Base-by-base conservation (phyloP, 169 alveolate species). In the Plasmodium cynomolgi region DNA sequence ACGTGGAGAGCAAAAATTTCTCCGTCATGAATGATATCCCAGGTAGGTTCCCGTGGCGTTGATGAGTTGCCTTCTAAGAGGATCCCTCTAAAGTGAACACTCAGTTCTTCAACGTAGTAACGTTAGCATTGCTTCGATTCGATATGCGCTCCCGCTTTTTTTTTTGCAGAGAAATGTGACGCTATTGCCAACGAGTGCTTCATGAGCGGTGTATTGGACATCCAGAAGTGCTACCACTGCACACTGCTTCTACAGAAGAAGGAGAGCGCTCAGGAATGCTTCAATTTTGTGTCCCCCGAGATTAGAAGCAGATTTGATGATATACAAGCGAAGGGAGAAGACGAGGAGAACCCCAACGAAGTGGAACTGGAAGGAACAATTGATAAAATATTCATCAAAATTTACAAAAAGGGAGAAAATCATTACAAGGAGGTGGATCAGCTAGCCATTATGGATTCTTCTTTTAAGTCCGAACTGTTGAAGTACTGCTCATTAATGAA, bases 401-500 rank as follows among this genome's bases (percentile, higher is more conserved):
- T 83, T 17, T 68, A 33, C 39, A 68, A 39, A 17, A 15, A n/a
- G 0, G 44, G 29, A n/a, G 81, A 26, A 33, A 17, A 7, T 13
- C 37, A 44, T 17, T 31, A 81, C 23, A 82, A 56, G 34, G 26
- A 23, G 75, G 33, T 23, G 13, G 9, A 62, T 62, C 29, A 62
- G 11, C 33, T 62, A 23, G 75, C 29, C 33, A 23, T 62, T 7
- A 0, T 39, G 39, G 56, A 17, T 29, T 31, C 2, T 13, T 15
- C 75, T 9, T 56, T 82, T 31, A 54, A 82, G 72, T 26, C 13
- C 6, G 79, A 82, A 31, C 39, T 82, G 37, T 17, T 41, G 3
- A 50, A 82, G n/a, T 82, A 82, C 39, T 82, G 90, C 68, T 7
- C 17, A 17, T n/a, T 82, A 7, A 6, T 82, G 72, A 82, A 33